Percentiles rank a stretch among this genome's conserved stretches.
Evolutionary conservation across 2,329 filamentous ascomycete species (phyloP).

Genomic region (Coniochaeta pulveracea): DNA sequence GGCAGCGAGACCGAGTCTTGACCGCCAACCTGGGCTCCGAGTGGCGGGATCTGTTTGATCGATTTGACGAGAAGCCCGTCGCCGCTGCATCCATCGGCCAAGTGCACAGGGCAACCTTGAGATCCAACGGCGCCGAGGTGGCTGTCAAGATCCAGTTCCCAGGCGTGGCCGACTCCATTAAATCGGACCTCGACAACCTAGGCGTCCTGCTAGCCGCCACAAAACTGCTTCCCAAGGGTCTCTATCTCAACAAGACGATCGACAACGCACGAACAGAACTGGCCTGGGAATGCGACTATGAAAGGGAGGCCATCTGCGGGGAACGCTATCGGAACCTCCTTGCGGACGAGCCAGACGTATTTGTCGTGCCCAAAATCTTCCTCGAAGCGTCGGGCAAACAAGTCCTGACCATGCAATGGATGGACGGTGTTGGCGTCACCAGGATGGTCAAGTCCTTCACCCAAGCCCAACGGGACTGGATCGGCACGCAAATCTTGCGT

Average conservation of each 20-base stretch:
- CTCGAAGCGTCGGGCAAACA: constrained; percentile 71
- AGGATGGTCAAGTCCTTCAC: constrained; percentile 63
- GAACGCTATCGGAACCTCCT: constrained; percentile 67
- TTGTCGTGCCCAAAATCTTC: constrained; percentile 70
- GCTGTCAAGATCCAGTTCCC: constrained; percentile 98
- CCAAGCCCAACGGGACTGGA: constrained; percentile 86
- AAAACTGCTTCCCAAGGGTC: constrained; percentile 75
- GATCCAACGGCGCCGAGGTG: constrained; percentile 62
- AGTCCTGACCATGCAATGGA: constrained; percentile 87
- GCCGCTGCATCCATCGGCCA: constrained; percentile 96
- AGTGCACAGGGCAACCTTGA: constrained; percentile 76
- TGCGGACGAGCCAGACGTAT: constrained; percentile 58
- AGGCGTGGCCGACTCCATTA: constrained; percentile 89
- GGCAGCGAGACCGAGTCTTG: constrained; percentile 80
- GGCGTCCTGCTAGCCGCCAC: constrained; percentile 85
- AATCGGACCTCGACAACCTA: constrained; percentile 91
- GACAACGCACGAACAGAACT: constrained; percentile 87
- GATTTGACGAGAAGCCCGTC: constrained; percentile 85
- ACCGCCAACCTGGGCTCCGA: constrained; percentile 64
- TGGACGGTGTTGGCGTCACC: constrained; percentile 78
- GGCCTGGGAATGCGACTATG: constrained; percentile 94
- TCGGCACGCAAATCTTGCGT: constrained; percentile 84
- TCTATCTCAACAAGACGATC: constrained; percentile 95
- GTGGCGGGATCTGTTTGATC: constrained; percentile 74
- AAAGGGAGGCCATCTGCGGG: constrained; percentile 75